phyloP scores from a whole-genome alignment of 2,329 filamentous ascomycete genomes.

The Ophiosphaerella korrae region DNA sequence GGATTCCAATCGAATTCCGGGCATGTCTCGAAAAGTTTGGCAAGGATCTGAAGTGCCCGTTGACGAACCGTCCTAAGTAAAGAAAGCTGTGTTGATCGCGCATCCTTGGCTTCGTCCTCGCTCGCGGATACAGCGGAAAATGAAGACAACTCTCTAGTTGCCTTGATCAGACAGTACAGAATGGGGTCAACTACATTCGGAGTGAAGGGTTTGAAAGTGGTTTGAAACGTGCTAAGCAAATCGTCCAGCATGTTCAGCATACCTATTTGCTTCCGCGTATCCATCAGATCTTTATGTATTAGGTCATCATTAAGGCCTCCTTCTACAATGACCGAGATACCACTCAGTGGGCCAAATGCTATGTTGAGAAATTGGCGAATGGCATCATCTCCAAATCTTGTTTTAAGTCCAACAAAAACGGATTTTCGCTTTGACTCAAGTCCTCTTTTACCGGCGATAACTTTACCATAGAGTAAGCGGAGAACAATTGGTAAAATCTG shows the following conservation, averaged over 20 bases:
- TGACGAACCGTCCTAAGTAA: slow-evolving; percentile 70
- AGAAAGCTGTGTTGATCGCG: slow-evolving; percentile 52
- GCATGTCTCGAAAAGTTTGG: slow-evolving; percentile 76
- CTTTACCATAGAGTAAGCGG: slow-evolving; percentile 84
- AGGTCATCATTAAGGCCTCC: slow-evolving; percentile 54
- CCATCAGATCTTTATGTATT: slow-evolving; percentile 59
- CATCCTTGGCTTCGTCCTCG: slow-evolving; percentile 36
- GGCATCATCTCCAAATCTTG: slow-evolving; percentile 72
- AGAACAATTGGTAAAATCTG: slow-evolving; percentile 85
- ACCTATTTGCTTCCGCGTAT: slow-evolving; percentile 81
- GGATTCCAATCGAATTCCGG: slow-evolving; percentile 71
- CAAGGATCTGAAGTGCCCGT: slow-evolving; percentile 80
- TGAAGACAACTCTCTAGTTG: slow-evolving; percentile 54
- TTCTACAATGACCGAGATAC: slow-evolving; percentile 63
- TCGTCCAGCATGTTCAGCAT: slow-evolving; percentile 90
- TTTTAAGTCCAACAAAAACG: slow-evolving; percentile 75
- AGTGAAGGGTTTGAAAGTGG: slow-evolving; percentile 71
- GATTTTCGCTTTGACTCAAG: slow-evolving; percentile 77
- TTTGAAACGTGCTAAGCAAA: slow-evolving; percentile 82
- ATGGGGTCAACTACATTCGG: slow-evolving; percentile 74
- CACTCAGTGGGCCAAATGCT: slow-evolving; percentile 72
- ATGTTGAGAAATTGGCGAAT: slow-evolving; percentile 84
- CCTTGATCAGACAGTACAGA: slow-evolving; percentile 77
- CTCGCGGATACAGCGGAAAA: slow-evolving; percentile 36
- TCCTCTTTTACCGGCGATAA: slow-evolving; percentile 82